phyloP scores from a whole-genome alignment of 306 rosid genomes.

The Inga leiocalycina region DNA sequence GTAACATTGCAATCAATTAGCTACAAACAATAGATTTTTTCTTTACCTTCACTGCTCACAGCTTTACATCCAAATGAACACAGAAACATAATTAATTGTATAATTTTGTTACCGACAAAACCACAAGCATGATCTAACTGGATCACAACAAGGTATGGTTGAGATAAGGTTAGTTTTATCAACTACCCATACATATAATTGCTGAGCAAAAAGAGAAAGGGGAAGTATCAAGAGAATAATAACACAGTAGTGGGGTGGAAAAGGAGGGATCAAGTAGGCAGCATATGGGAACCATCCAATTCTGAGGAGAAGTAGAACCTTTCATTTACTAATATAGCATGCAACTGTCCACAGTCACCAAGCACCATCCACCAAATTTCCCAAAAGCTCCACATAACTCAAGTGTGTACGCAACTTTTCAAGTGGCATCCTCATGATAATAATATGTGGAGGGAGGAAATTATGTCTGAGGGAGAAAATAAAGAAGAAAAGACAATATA shows the following conservation, averaged over 20 bases:
- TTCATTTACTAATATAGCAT: neutral
- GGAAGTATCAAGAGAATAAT: neutral
- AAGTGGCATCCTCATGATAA: neutral
- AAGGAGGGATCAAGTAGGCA: neutral
- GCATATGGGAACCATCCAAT: constrained; percentile 3
- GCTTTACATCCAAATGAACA: neutral
- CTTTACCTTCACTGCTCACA: neutral
- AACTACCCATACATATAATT: neutral
- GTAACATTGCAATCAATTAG: neutral
- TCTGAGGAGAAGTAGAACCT: neutral
- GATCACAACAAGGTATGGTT: neutral
- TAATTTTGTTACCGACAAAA: neutral
- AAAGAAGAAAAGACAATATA: neutral
- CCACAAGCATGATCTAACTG: neutral
- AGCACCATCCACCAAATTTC: neutral
- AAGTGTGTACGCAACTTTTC: neutral
- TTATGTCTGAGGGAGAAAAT: neutral
- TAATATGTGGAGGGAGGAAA: neutral
- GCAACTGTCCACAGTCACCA: neutral
- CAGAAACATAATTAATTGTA: neutral
- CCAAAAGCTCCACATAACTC: neutral
- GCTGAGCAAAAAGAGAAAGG: neutral
- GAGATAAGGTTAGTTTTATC: neutral
- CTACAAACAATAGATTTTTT: neutral
- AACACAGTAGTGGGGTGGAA: neutral